A percentile compares a stretch with the other conserved stretches of the same genome.
Conservation (phyloP, 257 asterid species). For the Ocimum tenuiflorum region DNA sequence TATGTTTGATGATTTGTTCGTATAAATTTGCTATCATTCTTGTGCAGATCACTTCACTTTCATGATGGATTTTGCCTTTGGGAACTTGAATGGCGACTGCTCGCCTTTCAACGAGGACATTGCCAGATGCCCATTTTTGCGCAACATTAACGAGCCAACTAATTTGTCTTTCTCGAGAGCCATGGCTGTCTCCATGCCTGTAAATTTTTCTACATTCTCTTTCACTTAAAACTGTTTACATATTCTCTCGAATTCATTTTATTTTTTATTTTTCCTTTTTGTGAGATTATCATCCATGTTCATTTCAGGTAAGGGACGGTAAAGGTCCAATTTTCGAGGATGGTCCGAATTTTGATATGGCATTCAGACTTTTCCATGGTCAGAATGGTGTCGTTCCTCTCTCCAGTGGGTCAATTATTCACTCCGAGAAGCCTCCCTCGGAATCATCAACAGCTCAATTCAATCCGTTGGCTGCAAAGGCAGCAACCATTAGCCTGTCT, state of each 20-base stretch:
- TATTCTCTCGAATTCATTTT: no score
- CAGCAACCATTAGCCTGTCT: constrained; percentile 91
- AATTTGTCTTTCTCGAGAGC: constrained; percentile 70
- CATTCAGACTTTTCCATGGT: constrained; percentile 90
- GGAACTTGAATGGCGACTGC: constrained; percentile 41
- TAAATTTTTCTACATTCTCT: no score
- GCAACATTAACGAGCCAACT: constrained; percentile 82
- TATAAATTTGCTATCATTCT: background rate
- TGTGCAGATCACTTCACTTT: constrained; percentile 40
- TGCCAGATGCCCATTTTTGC: constrained; percentile 79
- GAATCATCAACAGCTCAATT: constrained; percentile 50
- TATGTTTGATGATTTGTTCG: background rate
- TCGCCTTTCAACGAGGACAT: constrained; percentile 49
- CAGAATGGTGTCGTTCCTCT: constrained; percentile 96
- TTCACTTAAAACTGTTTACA: no score
- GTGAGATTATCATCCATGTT: no score
- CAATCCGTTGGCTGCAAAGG: constrained; percentile 91
- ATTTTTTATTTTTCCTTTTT: no score
- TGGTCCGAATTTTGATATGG: constrained; percentile 81
- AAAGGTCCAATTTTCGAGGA: constrained; percentile 96
- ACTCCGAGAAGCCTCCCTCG: constrained; percentile 34
- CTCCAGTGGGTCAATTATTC: constrained; percentile 40
- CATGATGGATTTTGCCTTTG: constrained; percentile 50
- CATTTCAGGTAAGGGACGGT: constrained; percentile 40
- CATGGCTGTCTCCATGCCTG: constrained; percentile 50